Evolutionary conservation across 192 early-diverging fungal genomes (phyloP).

Genomic region (Backusella luteola): DNA sequence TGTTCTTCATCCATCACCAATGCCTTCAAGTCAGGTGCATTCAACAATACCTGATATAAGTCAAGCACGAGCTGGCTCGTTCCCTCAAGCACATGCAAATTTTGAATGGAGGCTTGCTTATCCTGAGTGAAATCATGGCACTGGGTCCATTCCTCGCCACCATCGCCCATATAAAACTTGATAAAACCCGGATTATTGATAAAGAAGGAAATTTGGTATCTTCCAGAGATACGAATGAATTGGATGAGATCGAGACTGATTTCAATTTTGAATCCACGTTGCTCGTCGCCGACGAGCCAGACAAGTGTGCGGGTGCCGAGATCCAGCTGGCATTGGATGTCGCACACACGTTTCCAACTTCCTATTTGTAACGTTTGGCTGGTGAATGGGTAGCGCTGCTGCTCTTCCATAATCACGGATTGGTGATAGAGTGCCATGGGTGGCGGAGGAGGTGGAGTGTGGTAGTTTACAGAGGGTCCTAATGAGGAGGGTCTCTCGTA

Average conservation of each 20-base stretch:
- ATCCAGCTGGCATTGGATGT: slow-evolving; percentile 55
- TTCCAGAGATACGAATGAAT: slow-evolving; percentile 34
- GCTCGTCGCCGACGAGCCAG: slow-evolving; percentile 59
- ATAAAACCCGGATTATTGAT: slow-evolving; percentile 32
- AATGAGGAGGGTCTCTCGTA: slow-evolving; percentile 8
- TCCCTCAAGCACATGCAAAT: slow-evolving; percentile 43
- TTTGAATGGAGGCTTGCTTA: slow-evolving; percentile 52
- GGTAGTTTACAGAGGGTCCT: not conserved
- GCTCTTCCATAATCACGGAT: slow-evolving; percentile 1
- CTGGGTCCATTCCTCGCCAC: slow-evolving; percentile 47
- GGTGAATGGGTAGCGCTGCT: slow-evolving; percentile 31
- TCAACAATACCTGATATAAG: not conserved
- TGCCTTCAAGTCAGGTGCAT: not conserved
- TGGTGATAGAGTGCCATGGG: not conserved
- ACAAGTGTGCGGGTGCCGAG: slow-evolving; percentile 41
- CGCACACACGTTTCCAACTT: slow-evolving; percentile 62
- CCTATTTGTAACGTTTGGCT: slow-evolving; percentile 59
- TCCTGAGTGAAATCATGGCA: slow-evolving; percentile 65
- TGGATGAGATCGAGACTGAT: slow-evolving; percentile 47
- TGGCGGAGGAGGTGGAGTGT: not conserved
- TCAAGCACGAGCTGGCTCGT: slow-evolving; percentile 4
- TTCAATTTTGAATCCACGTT: slow-evolving; percentile 56
- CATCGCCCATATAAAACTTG: slow-evolving; percentile 41
- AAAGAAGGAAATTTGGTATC: slow-evolving; percentile 24
- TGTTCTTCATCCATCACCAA: slow-evolving; percentile 3